Conservation (phyloP, 805 yeast species). For the Barnettozyma sp. region DNA sequence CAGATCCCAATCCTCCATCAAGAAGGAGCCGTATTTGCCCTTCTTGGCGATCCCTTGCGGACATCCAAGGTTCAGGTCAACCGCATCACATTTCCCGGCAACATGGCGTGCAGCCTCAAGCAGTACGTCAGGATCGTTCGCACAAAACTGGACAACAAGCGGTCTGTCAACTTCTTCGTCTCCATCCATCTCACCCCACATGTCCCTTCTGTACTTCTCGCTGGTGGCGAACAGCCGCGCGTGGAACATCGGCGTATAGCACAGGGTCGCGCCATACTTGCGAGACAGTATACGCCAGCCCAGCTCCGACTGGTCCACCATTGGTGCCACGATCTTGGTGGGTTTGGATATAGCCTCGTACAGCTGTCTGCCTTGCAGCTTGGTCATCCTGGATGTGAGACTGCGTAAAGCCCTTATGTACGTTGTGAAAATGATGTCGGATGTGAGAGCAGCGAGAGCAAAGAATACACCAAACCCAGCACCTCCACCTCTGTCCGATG, state of each 20-base stretch:
- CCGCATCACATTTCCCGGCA: conserved; percentile 85
- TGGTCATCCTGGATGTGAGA: conserved; percentile 22
- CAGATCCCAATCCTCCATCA: conserved; percentile 96
- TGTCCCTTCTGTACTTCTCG: conserved; percentile 69
- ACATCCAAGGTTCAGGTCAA: conserved; percentile 92
- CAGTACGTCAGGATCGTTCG: conserved; percentile 84
- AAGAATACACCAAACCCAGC: too few species aligned
- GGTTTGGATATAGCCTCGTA: conserved; percentile 70
- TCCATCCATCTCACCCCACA: conserved; percentile 74
- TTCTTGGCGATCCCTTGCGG: conserved; percentile 96
- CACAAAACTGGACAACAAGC: conserved; percentile 90
- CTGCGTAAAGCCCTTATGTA: too few species aligned
- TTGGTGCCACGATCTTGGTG: conserved; percentile 86
- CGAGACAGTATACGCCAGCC: conserved; percentile 92
- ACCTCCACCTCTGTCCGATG: too few species aligned
- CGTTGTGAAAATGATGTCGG: too few species aligned
- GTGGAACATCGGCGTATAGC: conserved; percentile 97
- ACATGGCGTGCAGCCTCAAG: conserved; percentile 76
- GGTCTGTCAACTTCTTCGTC: conserved; percentile 67
- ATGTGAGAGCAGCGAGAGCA: too few species aligned
- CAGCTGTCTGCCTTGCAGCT: conserved; percentile 55
- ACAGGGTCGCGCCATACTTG: conserved; percentile 83
- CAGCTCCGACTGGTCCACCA: conserved; percentile 95
- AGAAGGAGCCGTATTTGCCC: conserved; percentile 91
- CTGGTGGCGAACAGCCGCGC: conserved; percentile 84